Evolutionary conservation across 257 asterid genomes (phyloP), one percentile per base, ranked within the genome.

Genomic region (Gynochthodes officinalis): DNA sequence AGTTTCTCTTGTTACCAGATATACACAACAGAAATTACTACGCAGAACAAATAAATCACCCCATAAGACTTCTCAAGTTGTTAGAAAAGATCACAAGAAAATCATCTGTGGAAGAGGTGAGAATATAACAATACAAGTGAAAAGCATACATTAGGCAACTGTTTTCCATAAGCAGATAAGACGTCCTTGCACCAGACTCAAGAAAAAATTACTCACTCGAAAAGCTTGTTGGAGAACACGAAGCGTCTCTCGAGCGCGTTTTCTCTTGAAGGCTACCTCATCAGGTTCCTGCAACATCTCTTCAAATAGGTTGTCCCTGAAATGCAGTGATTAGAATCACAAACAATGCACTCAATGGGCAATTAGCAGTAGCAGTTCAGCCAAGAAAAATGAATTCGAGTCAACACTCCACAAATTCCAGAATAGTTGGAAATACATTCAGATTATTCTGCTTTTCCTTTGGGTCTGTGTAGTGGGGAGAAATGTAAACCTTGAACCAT

Each of bases 271-370:
- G 43, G 98, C 85, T 75, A 95, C 80, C 86, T 92, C 99, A 70
- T 86, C 96, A 73, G 98, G 99, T 86, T 95, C 99, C 80, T 92
- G 98, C 81, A 95, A 73, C 92, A 92, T 86, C 78, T 95, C 99
- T 79, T 92, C 98, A 28, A 95, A 87, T 82, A 95, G 73, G 81
- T 90, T 86, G 77, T 95, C 99, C 78, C 99, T 95, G 87, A 65
- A 44, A 81, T 74, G 64, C 78, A 48, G 61, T 64, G 33, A 40
- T 21, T 4, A 70, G 37, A 62, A 83, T 84, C 73, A 75, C 10
- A 55, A 19, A 5, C 48, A n/a, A 53, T 52, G 16, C 12, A 52
- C 60, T 14, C 14, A 67, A 32, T 42, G 12, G 14, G 16, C 14
- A 40, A 71, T 71, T 4, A 30, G 13, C 23, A 65, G 40, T 50